Percentiles rank a stretch among this genome's conserved stretches.
phyloP scores from a whole-genome alignment of 2,329 filamentous ascomycete genomes.

The Venturia carpophila region DNA sequence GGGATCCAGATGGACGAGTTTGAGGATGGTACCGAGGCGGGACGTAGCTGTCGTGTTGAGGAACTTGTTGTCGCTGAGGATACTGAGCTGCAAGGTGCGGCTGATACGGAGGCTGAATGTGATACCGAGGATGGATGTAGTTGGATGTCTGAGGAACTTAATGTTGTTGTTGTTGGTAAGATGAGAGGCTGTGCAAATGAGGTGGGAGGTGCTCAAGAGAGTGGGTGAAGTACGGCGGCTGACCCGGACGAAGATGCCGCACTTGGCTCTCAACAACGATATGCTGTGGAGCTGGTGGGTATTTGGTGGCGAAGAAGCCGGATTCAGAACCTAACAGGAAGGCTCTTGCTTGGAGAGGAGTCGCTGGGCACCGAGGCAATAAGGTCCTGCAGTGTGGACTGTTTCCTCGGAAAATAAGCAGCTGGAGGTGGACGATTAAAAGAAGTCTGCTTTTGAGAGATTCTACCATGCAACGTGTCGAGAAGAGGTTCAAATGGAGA shows the following conservation, averaged over 20 bases:
- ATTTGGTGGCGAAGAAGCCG: not conserved
- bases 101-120: not conserved
- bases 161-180: not conserved
- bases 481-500: not conserved
- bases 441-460: not conserved
- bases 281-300: not conserved
- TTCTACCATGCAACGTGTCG: not conserved
- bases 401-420: not conserved
- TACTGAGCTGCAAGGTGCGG: not conserved
- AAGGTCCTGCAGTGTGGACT: not conserved
- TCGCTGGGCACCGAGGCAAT: not conserved
- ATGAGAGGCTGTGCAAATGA: not conserved
- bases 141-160: not conserved
- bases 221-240: not conserved
- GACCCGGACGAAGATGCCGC: not conserved
- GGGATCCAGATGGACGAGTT: not conserved
- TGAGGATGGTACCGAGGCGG: not conserved
- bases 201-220: not conserved
- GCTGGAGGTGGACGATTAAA: not conserved
- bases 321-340: not conserved
- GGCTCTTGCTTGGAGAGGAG: not conserved
- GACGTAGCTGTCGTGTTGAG: not conserved
- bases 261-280: not conserved
- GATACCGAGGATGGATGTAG: not conserved
- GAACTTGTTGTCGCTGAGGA: not conserved